phyloP scores from a whole-genome alignment of 352 stramenopile genomes.

The Globisporangium parvum region DNA sequence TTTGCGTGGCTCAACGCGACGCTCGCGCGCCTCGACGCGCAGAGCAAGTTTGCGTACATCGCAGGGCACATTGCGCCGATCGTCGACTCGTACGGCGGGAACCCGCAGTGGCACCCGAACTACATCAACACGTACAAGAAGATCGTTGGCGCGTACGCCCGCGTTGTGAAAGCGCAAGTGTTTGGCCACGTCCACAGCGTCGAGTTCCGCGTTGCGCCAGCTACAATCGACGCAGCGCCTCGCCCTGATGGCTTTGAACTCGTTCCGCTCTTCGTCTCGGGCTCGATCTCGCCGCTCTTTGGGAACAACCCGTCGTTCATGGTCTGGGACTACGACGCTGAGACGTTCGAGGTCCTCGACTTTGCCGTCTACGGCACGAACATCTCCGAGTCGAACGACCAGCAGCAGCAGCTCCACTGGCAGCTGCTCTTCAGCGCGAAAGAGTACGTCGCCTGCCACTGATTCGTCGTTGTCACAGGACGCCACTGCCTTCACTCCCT shows the following conservation, averaged over 20 bases:
- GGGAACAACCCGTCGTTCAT: conserved; percentile 90
- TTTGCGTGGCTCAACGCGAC: conserved; percentile 86
- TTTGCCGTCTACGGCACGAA: conserved; percentile 76
- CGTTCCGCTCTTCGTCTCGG: conserved; percentile 72
- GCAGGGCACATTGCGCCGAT: conserved; percentile 88
- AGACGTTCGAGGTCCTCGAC: conserved; percentile 66
- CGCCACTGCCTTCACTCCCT: no score
- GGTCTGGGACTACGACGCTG: conserved; percentile 65
- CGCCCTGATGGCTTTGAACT: conserved; percentile 17
- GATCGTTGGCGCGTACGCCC: conserved; percentile 53
- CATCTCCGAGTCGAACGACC: conserved; percentile 28
- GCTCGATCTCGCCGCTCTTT: conserved; percentile 87
- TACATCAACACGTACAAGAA: conserved; percentile 82
- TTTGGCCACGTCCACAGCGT: conserved; percentile 92
- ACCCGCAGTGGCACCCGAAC: conserved; percentile 77
- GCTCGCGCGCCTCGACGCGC: conserved; percentile 35
- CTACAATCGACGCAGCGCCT: conserved; percentile 6
- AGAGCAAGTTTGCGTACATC: conserved; percentile 72
- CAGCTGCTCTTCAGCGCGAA: conserved; percentile 46
- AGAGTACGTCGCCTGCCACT: conserved; percentile 11
- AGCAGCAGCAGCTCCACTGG: conserved; percentile 32
- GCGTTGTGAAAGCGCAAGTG: conserved; percentile 79
- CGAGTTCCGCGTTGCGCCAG: conserved; percentile 77
- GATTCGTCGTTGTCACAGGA: no score
- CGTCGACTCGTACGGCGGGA: conserved; percentile 79